Base-by-base conservation (phyloP, 208 protist genomes). In the Porcisia hertigi region DNA sequence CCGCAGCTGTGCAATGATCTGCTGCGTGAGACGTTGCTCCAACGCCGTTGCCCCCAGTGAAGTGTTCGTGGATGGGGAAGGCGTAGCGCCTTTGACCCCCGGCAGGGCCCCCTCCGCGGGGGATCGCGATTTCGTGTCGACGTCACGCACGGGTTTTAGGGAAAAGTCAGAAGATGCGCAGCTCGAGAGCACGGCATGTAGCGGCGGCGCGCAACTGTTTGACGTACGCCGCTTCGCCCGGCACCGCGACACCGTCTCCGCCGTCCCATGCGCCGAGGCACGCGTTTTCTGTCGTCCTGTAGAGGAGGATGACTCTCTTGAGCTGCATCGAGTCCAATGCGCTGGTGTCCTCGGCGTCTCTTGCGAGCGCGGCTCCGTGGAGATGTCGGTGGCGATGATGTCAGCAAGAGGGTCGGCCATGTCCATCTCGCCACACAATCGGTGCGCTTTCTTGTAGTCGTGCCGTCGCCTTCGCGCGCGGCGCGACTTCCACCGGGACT, bases 1-100 rank as follows among this genome's bases (percentile, higher is more conserved):
- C 64, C 80, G 75, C 47, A 92, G 74, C 70, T 94, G 84, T 20
- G 49, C n/a, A 72, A 90, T 86, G 43, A 93, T 78, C 30, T 82
- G 63, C 8, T 65, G 73, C 16, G 73, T 75, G 57, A 88, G 80
- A 1, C 77, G 73, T 30, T 73, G 71, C 66, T 87, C 81, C 45
- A 90, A 14, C 20, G 75, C 67, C 25, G 25, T 71, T 25, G 81
- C 23, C 53, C 76, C 66, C 34, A 64, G 60, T 18, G 45, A 20
- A 49, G 36, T 47, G 43, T 36, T 6, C 7, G 39, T 1, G 11
- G 54, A 41, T 45, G 66, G 7, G 60, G 54, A 53, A 1, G 16
- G 49, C 47, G 75, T 53, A 25, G 52, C 59, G 36, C n/a, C n/a
- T 58, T 54, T 52, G 20, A 76, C 49, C 3, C 53, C 60, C 53